Base-by-base conservation (phyloP, 2,329 filamentous ascomycete genomes). In the Helotiales sp. region DNA sequence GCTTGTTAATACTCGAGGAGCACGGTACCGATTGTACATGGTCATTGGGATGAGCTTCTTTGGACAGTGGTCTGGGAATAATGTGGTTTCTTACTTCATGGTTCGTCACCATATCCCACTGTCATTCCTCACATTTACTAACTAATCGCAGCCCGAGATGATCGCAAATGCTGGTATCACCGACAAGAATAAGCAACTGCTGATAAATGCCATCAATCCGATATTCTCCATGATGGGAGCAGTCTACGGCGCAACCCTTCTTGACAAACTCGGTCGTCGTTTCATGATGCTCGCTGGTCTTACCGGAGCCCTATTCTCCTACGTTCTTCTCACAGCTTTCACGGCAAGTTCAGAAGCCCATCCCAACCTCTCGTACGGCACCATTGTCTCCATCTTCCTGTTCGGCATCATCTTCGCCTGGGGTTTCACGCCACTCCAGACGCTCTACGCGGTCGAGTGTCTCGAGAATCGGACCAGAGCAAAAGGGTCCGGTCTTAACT, bases 11-110 rank as follows among this genome's bases (percentile, higher is more conserved):
- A 79, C 75, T 4, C 71, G 70, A 15, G 76, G 75, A 34, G 74
- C 76, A 33, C 73, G 77, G 15, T 82, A 82, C 66, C 71, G 80
- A 19, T 72, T 80, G 2, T 75, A 75, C 66, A 77, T 81, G 68
- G 77, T 82, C 2, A 70, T 82, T 25, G 72, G 71, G 15, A 81
- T 83, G 77, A 73, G 76, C 0, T 82, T 82, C 67, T 80, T 83
- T 55, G 78, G 78, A 0, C 78, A 80, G 62, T 77, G 76, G 74
- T 60, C 62, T 7, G 76, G 76, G 2, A 78, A 78, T 63, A 76
- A 76, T 30, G 74, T 77, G 10, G 74, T 76, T 5, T 73, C 66
- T 5, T 79, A 77, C 56, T 76, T 75, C 48, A 65, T 66, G 60
- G 57, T 61, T 40, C 29, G 40, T 31, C 19, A 7, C n/a, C 25